Evolutionary conservation across 2,329 filamentous ascomycete species (phyloP).

Genomic region (Trichophaea hybrida): DNA sequence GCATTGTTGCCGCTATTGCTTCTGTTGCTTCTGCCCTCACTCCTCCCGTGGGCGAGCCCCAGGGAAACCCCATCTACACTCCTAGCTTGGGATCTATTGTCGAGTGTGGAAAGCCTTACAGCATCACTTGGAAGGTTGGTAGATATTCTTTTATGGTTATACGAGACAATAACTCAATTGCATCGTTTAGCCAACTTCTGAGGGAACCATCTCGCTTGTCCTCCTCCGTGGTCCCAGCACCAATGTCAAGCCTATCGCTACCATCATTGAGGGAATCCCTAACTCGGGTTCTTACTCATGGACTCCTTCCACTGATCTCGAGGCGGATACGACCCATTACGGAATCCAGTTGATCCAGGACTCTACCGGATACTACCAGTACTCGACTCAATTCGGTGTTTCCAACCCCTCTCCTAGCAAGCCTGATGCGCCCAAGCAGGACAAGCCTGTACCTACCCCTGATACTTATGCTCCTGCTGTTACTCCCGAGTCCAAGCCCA

Average conservation of each 20-base stretch:
- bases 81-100: constrained; percentile 41
- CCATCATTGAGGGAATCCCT: constrained; percentile 36
- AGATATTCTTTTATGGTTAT: neutral
- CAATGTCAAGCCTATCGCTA: constrained; percentile 40
- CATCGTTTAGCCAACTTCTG: constrained; percentile 31
- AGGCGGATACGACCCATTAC: constrained; percentile 40
- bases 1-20: constrained; percentile 24
- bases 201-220: constrained; percentile 41
- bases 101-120: constrained; percentile 41
- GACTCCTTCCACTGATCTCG: constrained; percentile 39
- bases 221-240: constrained; percentile 45
- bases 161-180: neutral
- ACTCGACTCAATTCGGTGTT: constrained; percentile 49
- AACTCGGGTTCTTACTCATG: constrained; percentile 44
- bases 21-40: constrained; percentile 27
- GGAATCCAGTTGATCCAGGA: constrained; percentile 49
- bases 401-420: constrained; percentile 31
- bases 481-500: neutral
- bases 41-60: constrained; percentile 27
- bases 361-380: constrained; percentile 46
- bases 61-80: constrained; percentile 42
- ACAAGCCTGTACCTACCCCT: constrained; percentile 7
- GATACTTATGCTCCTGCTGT: constrained; percentile 10
- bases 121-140: constrained; percentile 43
- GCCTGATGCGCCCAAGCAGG: constrained; percentile 18